Conservation (phyloP, 2,329 filamentous ascomycete species). For the Trichoderma guizhouense region DNA sequence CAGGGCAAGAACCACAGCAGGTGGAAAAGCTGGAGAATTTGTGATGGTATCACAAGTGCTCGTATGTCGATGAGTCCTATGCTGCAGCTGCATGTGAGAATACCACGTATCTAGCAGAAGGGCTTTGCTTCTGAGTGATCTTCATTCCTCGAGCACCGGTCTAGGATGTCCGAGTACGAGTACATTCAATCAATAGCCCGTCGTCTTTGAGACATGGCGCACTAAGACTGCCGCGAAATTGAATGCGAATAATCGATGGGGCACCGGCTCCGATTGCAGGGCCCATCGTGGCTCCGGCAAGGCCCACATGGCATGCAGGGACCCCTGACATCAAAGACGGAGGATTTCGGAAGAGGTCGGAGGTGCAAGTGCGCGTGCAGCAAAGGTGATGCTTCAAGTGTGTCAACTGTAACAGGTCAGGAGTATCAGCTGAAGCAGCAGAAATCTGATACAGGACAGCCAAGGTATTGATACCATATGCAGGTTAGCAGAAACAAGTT, state of each 20-base stretch:
- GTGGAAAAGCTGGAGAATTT: not conserved
- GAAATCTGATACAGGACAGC: not conserved
- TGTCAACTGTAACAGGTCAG: constrained; percentile 10
- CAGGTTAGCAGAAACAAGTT: not conserved
- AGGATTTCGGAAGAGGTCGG: constrained; percentile 13
- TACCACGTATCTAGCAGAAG: not conserved
- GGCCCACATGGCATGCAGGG: constrained; percentile 14
- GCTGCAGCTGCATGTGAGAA: not conserved
- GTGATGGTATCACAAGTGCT: not conserved
- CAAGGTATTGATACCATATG: not conserved
- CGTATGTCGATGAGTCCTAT: not conserved
- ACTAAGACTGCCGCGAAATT: not conserved
- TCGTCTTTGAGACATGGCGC: not conserved
- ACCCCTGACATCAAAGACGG: not conserved
- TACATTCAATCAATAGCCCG: not conserved
- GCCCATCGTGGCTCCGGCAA: constrained; percentile 14
- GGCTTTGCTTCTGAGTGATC: not conserved
- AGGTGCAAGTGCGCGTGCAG: not conserved
- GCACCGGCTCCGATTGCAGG: constrained; percentile 7
- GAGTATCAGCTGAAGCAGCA: constrained; percentile 7
- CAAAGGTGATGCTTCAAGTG: constrained; percentile 12
- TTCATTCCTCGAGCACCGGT: not conserved
- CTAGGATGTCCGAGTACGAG: not conserved
- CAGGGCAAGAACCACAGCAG: not conserved
- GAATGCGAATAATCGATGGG: constrained; percentile 12